Evolutionary conservation across 345 rosid species (phyloP).

Genomic region (Kernera saxatilis): DNA sequence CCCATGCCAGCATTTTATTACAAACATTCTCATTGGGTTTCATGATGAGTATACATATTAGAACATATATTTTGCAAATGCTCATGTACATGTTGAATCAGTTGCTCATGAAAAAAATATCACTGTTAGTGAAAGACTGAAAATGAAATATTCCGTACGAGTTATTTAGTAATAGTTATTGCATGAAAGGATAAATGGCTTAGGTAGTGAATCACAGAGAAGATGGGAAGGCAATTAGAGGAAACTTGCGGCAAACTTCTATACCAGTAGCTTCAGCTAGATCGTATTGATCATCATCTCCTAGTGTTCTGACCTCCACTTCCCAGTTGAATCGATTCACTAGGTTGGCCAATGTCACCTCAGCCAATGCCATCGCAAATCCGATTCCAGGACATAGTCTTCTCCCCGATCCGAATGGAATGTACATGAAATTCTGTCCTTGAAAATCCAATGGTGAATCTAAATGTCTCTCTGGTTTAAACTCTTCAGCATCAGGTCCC

Average conservation of each 20-base stretch:
- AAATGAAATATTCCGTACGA: too few relatives aligned
- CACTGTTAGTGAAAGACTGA: too few relatives aligned
- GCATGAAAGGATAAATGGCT: neutral
- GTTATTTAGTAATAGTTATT: too few relatives aligned
- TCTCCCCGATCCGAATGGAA: conserved; percentile 6
- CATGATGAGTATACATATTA: too few relatives aligned
- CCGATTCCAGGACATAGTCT: neutral
- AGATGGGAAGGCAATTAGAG: neutral
- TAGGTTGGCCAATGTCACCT: neutral
- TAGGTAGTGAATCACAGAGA: neutral
- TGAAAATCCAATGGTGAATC: neutral
- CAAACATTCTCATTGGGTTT: too few relatives aligned
- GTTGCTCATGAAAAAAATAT: too few relatives aligned
- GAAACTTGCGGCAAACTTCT: neutral
- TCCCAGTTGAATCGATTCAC: neutral
- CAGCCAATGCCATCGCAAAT: neutral
- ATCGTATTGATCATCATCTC: neutral
- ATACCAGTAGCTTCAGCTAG: neutral
- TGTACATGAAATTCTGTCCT: neutral
- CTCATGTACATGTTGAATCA: too few relatives aligned
- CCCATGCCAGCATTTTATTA: too few relatives aligned
- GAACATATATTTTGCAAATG: too few relatives aligned
- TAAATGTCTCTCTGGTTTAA: conserved; percentile 34
- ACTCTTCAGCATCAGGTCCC: conserved; percentile 41
- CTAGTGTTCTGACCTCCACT: neutral